Evolutionary conservation across 2,329 filamentous ascomycete species (phyloP).

Genomic region (Colletotrichum sp.): DNA sequence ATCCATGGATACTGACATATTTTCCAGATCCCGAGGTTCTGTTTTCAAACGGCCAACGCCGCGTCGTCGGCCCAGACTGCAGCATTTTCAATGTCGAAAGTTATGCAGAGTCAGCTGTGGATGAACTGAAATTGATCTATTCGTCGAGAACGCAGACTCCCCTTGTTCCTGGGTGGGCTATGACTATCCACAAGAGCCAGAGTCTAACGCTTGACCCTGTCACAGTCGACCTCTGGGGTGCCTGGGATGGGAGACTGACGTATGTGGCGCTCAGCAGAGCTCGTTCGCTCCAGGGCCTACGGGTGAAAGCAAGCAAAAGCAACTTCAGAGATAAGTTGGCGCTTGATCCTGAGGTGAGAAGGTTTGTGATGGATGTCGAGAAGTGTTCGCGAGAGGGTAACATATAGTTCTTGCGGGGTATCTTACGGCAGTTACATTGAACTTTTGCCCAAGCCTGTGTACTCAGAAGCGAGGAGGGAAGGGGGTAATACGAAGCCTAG

Average conservation of each 20-base stretch:
- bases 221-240: background rate
- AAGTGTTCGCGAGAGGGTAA: too few species aligned
- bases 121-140: too few species aligned
- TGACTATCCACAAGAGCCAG: constrained; percentile 1
- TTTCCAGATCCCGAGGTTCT: background rate
- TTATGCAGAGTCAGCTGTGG: too few species aligned
- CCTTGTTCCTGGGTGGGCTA: background rate
- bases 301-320: background rate
- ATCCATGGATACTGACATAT: too few species aligned
- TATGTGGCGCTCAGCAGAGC: background rate
- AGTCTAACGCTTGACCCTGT: background rate
- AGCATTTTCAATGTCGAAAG: background rate
- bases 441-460: too few species aligned
- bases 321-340: background rate
- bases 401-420: too few species aligned
- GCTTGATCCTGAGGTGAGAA: background rate
- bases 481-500: too few species aligned
- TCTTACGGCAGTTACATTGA: too few species aligned
- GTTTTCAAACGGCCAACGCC: background rate
- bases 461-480: too few species aligned
- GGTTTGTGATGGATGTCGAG: background rate
- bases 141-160: background rate
- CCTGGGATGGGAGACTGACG: background rate
- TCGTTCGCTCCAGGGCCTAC: background rate
- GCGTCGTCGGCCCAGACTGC: background rate